Evolutionary conservation across 2,329 filamentous ascomycete species (phyloP).

Genomic region (Beauveria caledonica): DNA sequence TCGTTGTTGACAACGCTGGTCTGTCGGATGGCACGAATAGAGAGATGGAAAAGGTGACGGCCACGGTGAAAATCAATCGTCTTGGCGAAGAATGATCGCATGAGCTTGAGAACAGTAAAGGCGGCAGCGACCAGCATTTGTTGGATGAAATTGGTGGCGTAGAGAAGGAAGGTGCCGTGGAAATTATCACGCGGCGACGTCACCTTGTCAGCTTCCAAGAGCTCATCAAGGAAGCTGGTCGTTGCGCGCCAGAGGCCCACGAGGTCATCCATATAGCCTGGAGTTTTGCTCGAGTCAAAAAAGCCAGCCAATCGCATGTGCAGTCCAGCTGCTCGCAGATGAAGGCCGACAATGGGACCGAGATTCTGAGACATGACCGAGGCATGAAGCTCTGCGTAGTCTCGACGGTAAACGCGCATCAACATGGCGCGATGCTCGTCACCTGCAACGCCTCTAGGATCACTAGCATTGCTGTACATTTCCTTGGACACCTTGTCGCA

Average conservation of each 20-base stretch:
- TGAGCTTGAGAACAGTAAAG: constrained; percentile 69
- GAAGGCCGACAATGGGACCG: constrained; percentile 52
- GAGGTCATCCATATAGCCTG: constrained; percentile 65
- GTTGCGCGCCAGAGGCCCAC: constrained; percentile 69
- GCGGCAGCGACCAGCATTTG: constrained; percentile 80
- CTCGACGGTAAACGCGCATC: constrained; percentile 57
- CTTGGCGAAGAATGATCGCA: constrained; percentile 66
- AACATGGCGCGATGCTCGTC: constrained; percentile 60
- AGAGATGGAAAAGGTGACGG: constrained; percentile 60
- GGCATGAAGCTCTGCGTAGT: constrained; percentile 55
- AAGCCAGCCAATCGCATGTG: constrained; percentile 73
- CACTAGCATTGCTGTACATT: constrained; percentile 70
- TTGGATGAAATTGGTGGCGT: constrained; percentile 68
- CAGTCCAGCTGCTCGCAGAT: constrained; percentile 63
- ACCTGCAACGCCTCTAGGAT: constrained; percentile 60
- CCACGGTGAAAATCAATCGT: constrained; percentile 63
- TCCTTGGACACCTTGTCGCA: constrained; percentile 71
- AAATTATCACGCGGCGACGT: constrained; percentile 37
- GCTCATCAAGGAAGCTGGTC: constrained; percentile 58
- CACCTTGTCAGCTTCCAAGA: constrained; percentile 46
- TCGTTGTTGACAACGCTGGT: constrained; percentile 73
- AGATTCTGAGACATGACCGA: constrained; percentile 51
- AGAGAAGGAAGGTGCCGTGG: constrained; percentile 50
- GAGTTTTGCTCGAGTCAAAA: constrained; percentile 67
- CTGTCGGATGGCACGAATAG: constrained; percentile 60